phyloP scores from a whole-genome alignment of 2,329 filamentous ascomycete species.

The Phialemonium atrogriseum region DNA sequence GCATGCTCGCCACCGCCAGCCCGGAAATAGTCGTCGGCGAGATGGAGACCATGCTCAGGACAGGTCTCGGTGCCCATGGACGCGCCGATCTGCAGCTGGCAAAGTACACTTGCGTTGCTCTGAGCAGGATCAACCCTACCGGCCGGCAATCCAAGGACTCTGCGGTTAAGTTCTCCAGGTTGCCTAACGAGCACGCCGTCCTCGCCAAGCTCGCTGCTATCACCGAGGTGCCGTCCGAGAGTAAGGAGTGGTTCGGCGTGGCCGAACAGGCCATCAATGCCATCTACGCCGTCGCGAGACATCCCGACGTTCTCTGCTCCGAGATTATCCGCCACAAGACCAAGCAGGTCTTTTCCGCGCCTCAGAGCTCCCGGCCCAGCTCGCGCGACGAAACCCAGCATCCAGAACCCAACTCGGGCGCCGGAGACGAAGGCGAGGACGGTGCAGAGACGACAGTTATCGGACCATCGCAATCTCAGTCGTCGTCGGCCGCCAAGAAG shows the following conservation, averaged over 20 bases:
- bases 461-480: conserved; percentile 12
- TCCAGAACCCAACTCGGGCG: conserved; percentile 18
- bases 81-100: conserved; percentile 78
- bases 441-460: conserved; percentile 16
- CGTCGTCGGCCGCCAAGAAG: conserved; percentile 24
- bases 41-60: conserved; percentile 88
- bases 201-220: conserved; percentile 74
- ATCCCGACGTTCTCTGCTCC: conserved; percentile 87
- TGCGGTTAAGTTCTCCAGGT: conserved; percentile 59
- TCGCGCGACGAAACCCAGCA: conserved; percentile 36
- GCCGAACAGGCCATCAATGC: conserved; percentile 94
- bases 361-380: conserved; percentile 33
- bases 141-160: conserved; percentile 74
- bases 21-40: conserved; percentile 91
- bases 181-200: conserved; percentile 89
- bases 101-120: conserved; percentile 90
- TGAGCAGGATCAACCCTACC: conserved; percentile 81
- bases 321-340: conserved; percentile 85
- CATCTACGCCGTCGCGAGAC: conserved; percentile 88
- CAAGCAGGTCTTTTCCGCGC: conserved; percentile 63
- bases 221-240: conserved; percentile 76
- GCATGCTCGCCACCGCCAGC: conserved; percentile 90
- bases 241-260: conserved; percentile 92
- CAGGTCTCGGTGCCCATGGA: conserved; percentile 76
- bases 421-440: conserved; percentile 20